phyloP scores from a whole-genome alignment of 139 green algal genomes.

The Auxenochlorella pyrenoidosa region DNA sequence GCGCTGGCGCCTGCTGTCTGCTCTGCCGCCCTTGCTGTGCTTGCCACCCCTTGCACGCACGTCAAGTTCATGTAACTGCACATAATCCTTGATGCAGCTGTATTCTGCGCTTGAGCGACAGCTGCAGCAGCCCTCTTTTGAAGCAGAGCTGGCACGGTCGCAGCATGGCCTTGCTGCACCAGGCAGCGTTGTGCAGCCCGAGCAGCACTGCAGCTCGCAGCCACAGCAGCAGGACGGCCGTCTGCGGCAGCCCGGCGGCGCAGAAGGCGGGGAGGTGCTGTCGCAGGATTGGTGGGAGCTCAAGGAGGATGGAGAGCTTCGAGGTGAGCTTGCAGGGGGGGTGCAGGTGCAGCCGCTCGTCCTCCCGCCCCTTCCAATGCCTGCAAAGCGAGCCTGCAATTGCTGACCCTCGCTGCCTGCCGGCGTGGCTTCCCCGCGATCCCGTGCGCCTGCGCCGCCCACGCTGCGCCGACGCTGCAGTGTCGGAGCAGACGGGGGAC shows the following conservation, averaged over 20 bases:
- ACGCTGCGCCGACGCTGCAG: neutral
- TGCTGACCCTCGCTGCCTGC: no score
- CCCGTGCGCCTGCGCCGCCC: no score
- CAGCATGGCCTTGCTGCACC: slow-evolving; percentile 35
- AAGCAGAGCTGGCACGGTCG: slow-evolving; percentile 18
- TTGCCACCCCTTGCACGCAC: neutral
- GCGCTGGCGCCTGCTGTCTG: neutral
- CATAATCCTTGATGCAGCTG: slow-evolving; percentile 14
- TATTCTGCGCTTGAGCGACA: slow-evolving; percentile 22
- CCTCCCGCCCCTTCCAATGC: neutral
- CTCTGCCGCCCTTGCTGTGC: neutral
- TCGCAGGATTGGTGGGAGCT: slow-evolving; percentile 53
- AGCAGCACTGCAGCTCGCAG: neutral
- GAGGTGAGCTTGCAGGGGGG: neutral
- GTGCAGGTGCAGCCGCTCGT: neutral
- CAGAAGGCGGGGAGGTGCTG: slow-evolving; percentile 34
- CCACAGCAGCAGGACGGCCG: neutral
- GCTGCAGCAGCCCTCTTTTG: slow-evolving; percentile 37
- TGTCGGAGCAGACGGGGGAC: slow-evolving; percentile 45
- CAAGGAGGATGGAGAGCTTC: slow-evolving; percentile 30
- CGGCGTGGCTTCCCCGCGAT: no score
- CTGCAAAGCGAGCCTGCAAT: neutral
- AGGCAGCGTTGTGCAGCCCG: neutral
- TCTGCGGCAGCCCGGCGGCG: neutral
- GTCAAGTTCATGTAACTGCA: no score